Conservation (phyloP, 192 early-diverging fungal species). For the Umbelopsis sp. region DNA sequence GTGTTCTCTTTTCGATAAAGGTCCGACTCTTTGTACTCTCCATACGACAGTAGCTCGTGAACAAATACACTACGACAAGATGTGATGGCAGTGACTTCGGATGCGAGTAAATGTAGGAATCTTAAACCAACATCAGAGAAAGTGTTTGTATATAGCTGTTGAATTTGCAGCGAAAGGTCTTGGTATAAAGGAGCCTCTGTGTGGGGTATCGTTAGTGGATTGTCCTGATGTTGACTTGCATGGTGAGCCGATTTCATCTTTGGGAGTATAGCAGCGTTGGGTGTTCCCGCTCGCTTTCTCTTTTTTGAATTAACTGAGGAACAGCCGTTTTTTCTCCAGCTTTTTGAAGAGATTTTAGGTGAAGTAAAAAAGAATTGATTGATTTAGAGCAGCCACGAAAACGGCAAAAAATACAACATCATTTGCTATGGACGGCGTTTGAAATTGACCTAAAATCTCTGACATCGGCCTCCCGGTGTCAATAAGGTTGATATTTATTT, state of each 20-base stretch:
- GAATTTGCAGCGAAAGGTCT: slow-evolving; percentile 7
- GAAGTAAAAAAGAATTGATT: background rate
- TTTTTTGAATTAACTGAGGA: background rate
- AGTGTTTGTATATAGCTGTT: slow-evolving; percentile 22
- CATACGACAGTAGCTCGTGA: slow-evolving; percentile 20
- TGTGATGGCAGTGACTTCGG: slow-evolving; percentile 18
- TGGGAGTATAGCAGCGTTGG: slow-evolving; percentile 15
- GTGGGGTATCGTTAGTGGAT: slow-evolving; percentile 6
- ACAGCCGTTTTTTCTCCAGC: background rate
- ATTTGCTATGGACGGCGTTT: too few species aligned
- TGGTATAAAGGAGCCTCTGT: background rate
- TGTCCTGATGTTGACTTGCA: slow-evolving; percentile 2
- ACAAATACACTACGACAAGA: slow-evolving; percentile 25
- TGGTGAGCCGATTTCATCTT: slow-evolving; percentile 1
- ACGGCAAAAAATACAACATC: background rate
- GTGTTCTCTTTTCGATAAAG: slow-evolving; percentile 1
- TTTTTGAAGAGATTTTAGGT: background rate
- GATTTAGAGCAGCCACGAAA: background rate
- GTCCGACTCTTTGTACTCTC: slow-evolving; percentile 22
- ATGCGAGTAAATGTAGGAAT: slow-evolving; percentile 27
- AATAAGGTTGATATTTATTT: too few species aligned
- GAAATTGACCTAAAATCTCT: too few species aligned
- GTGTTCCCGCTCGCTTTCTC: slow-evolving; percentile 4
- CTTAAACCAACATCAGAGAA: slow-evolving; percentile 21
- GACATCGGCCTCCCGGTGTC: too few species aligned